Evolutionary conservation across 768 basidiomycete species (phyloP).

Genomic region (Phylloporus scabripes): DNA sequence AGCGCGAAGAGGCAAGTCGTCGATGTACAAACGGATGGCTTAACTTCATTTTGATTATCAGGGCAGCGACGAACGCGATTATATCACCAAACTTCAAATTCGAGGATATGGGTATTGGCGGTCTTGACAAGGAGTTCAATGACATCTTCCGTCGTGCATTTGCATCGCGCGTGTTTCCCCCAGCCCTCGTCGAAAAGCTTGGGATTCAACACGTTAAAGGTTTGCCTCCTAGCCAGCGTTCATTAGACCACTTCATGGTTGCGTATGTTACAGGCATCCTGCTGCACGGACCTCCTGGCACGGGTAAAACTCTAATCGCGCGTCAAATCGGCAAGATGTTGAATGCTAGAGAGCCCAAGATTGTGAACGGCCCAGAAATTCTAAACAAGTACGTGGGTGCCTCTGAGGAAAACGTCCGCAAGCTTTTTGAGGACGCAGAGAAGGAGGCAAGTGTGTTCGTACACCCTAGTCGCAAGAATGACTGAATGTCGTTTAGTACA

Average conservation of each 20-base stretch:
- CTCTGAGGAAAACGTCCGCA: conserved; percentile 96
- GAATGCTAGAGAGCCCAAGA: conserved; percentile 95
- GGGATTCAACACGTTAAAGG: conserved; percentile 99
- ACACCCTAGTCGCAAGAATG: neutral
- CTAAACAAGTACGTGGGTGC: conserved; percentile 96
- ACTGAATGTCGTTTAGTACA: conserved; percentile 57
- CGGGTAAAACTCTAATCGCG: conserved; percentile 97
- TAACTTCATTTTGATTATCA: conserved; percentile 28
- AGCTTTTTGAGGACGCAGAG: conserved; percentile 97
- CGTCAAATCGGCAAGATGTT: conserved; percentile 99
- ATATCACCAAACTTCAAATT: conserved; percentile 98
- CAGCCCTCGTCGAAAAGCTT: conserved; percentile 91
- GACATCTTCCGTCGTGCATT: conserved; percentile 98
- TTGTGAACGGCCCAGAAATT: conserved; percentile 98
- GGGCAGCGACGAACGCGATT: conserved; percentile 90
- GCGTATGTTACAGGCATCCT: conserved; percentile 62
- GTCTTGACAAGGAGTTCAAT: conserved; percentile 89
- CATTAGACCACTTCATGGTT: neutral
- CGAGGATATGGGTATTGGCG: conserved; percentile 99
- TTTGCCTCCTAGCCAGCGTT: conserved; percentile 25
- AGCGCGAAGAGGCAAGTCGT: conserved; percentile 78
- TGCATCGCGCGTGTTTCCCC: conserved; percentile 97
- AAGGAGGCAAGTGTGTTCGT: conserved; percentile 60
- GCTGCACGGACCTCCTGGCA: conserved; percentile 94
- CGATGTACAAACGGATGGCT: neutral